phyloP scores from a whole-genome alignment of 306 rosid genomes.

The Inga laurina region DNA sequence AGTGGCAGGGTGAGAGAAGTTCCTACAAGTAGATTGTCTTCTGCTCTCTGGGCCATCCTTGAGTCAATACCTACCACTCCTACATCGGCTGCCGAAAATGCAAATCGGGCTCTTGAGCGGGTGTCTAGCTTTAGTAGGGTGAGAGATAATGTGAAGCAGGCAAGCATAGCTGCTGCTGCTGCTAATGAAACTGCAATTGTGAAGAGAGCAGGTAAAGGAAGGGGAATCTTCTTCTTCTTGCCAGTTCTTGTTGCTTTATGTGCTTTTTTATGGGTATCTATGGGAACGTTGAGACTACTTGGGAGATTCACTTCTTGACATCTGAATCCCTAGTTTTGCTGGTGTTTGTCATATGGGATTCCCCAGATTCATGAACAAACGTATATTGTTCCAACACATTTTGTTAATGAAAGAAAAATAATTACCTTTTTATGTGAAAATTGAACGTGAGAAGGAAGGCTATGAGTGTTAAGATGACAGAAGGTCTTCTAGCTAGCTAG shows the following conservation, averaged over 20 bases:
- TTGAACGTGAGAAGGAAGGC: background rate
- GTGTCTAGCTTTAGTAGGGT: too few species aligned
- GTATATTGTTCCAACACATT: conserved; percentile 38
- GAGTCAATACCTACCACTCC: conserved; percentile 97
- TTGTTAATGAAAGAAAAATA: conserved; percentile 3
- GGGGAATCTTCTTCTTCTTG: conserved; percentile 16
- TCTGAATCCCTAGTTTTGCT: conserved; percentile 44
- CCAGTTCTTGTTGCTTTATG: conserved; percentile 71
- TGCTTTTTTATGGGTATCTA: conserved; percentile 69
- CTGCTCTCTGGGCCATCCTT: conserved; percentile 87
- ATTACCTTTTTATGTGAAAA: background rate
- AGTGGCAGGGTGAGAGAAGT: conserved; percentile 37
- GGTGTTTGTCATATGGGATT: conserved; percentile 32
- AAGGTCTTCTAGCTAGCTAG: background rate
- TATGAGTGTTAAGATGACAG: conserved; percentile 4
- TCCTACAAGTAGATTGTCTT: conserved; percentile 58
- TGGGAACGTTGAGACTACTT: conserved; percentile 45
- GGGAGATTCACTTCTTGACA: conserved; percentile 39
- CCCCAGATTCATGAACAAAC: conserved; percentile 23
- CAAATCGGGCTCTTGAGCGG: conserved; percentile 65
- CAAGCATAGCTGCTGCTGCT: conserved; percentile 39
- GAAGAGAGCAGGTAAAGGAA: background rate
- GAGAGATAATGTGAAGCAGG: conserved; percentile 37
- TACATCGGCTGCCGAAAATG: conserved; percentile 88
- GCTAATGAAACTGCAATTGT: conserved; percentile 16